Conservation (phyloP, 2,329 filamentous ascomycete genomes). For the Arachnopeziza araneosa region DNA sequence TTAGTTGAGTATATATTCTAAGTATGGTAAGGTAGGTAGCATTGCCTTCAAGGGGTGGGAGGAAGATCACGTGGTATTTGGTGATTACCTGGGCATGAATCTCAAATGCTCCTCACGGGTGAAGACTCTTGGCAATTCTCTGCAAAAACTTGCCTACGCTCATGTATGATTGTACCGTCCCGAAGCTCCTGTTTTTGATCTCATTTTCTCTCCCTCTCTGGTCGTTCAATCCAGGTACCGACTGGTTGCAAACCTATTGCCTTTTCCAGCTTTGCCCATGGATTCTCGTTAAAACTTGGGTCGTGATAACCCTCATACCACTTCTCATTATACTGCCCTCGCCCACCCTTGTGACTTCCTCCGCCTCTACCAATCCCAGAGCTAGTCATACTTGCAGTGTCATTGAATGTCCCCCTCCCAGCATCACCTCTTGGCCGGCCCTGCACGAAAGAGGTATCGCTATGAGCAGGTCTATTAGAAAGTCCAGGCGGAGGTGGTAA, state of each 20-base stretch:
- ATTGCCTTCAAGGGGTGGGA: too few relatives aligned
- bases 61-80: too few relatives aligned
- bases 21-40: too few relatives aligned
- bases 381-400: conserved; percentile 8
- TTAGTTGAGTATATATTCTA: too few relatives aligned
- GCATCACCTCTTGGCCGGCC: conserved; percentile 6
- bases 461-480: conserved; percentile 8
- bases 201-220: not conserved
- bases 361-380: conserved; percentile 6
- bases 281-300: conserved; percentile 63
- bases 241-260: conserved; percentile 36
- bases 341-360: conserved; percentile 13
- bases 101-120: too few relatives aligned
- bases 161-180: too few relatives aligned
- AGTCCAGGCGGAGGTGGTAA: conserved; percentile 1
- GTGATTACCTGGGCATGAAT: too few relatives aligned
- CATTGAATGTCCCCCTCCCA: conserved; percentile 2
- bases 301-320: conserved; percentile 69
- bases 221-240: not conserved
- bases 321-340: conserved; percentile 37
- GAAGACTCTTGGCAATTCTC: too few relatives aligned
- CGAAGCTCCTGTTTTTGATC: not conserved
- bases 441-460: conserved; percentile 12
- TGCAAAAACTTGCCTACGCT: too few relatives aligned
- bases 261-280: conserved; percentile 58